Evolutionary conservation across 2,329 filamentous ascomycete species (phyloP).

Genomic region (Aspergillus niger): DNA sequence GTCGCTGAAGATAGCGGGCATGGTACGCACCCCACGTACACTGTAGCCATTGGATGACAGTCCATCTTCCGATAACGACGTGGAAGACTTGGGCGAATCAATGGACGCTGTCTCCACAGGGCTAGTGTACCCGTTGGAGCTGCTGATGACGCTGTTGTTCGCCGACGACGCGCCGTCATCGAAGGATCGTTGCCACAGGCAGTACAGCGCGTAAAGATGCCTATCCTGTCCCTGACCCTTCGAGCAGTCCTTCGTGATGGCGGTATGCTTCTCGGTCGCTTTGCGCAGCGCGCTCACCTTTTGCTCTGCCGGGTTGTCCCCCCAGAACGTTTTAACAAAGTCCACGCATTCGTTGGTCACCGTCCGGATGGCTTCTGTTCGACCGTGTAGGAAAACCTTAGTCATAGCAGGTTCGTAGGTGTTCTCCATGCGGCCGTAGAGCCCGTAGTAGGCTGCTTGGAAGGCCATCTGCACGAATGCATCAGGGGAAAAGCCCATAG

Average conservation of each 20-base stretch:
- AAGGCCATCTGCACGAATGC: slow-evolving; percentile 99
- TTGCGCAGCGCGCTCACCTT: slow-evolving; percentile 85
- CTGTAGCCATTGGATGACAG: slow-evolving; percentile 55
- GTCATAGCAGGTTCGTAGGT: slow-evolving; percentile 99
- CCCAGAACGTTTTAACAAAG: slow-evolving; percentile 94
- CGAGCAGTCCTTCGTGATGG: slow-evolving; percentile 78
- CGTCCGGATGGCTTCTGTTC: slow-evolving; percentile 88
- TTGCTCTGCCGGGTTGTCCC: slow-evolving; percentile 75
- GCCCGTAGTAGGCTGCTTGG: slow-evolving; percentile 94
- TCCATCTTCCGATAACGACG: slow-evolving; percentile 46
- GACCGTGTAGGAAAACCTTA: slow-evolving; percentile 87
- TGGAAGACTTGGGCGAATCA: slow-evolving; percentile 35
- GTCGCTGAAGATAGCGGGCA: slow-evolving; percentile 78
- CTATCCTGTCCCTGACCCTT: slow-evolving; percentile 90
- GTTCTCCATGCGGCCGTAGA: slow-evolving; percentile 91
- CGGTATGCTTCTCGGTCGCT: slow-evolving; percentile 80
- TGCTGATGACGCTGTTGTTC: slow-evolving; percentile 52
- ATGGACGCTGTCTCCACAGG: slow-evolving; percentile 44
- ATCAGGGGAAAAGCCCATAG: slow-evolving; percentile 94
- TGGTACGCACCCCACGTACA: slow-evolving; percentile 49
- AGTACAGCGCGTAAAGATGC: slow-evolving; percentile 91
- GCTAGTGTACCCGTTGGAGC: slow-evolving; percentile 66
- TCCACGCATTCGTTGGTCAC: slow-evolving; percentile 82
- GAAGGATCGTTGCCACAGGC: slow-evolving; percentile 86
- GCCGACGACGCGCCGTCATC: slow-evolving; percentile 66